These are phyloP conservation scores for Wickerhamomyces tratensis DNA, from an alignment of 805 yeast species.

Conservation along the genomic window DNA sequence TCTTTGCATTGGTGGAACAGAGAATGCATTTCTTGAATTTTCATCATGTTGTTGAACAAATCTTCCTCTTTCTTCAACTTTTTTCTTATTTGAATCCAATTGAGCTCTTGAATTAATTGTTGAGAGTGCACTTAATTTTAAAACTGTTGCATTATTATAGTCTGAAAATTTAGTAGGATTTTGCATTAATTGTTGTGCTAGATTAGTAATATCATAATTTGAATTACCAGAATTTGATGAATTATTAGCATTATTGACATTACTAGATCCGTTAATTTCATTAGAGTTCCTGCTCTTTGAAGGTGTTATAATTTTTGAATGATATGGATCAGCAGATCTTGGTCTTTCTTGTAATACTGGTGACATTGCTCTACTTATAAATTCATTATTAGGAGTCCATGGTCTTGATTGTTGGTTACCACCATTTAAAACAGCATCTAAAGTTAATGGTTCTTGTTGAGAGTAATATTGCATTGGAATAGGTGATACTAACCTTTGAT, in stretches of 20 bases:
- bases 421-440: conserved; percentile 29
- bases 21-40: conserved; percentile 8
- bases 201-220: conserved; percentile 16
- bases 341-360: conserved; percentile 22
- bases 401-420: conserved; percentile 30
- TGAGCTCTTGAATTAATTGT: conserved; percentile 49
- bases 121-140: conserved; percentile 57
- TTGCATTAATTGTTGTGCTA: conserved; percentile 18
- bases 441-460: conserved; percentile 24
- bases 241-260: too few relatives aligned
- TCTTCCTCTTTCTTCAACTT: conserved; percentile 12
- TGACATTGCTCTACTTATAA: conserved; percentile 21
- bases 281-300: conserved; percentile 13
- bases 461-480: conserved; percentile 6
- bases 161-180: conserved; percentile 10
- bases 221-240: conserved; percentile 5
- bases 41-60: not conserved
- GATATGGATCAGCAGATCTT: conserved; percentile 31
- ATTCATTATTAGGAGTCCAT: conserved; percentile 16
- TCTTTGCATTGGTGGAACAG: conserved; percentile 18
- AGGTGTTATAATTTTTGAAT: conserved; percentile 7
- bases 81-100: conserved; percentile 26
- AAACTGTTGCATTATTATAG: conserved; percentile 25
- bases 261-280: conserved; percentile 3
- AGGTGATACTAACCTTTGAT: conserved; percentile 17